Percentiles rank a stretch among this genome's conserved stretches.
Evolutionary conservation across 768 basidiomycete genomes (phyloP).

Genomic region (Phaeotremella fagi): DNA sequence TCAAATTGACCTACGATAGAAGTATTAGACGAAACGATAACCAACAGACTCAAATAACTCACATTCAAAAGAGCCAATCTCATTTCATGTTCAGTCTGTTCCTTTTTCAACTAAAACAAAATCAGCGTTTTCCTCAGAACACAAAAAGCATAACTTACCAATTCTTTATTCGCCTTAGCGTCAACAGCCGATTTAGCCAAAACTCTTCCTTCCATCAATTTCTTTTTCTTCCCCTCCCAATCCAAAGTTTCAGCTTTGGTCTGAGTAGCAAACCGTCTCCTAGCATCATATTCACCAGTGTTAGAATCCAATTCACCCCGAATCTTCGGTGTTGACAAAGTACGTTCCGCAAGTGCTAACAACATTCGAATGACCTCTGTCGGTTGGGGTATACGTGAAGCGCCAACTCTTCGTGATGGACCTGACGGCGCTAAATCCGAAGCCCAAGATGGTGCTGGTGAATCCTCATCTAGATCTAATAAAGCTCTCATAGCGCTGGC

Average conservation of each 20-base stretch:
- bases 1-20: conserved; percentile 28
- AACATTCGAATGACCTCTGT: conserved; percentile 33
- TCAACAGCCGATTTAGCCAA: conserved; percentile 16
- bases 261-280: conserved; percentile 3
- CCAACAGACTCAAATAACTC: too few species aligned
- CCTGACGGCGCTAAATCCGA: conserved; percentile 11
- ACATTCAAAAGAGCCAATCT: conserved; percentile 12
- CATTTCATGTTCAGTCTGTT: conserved; percentile 10
- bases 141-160: conserved; percentile 2
- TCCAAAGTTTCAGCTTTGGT: conserved; percentile 7
- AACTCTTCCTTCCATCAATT: conserved; percentile 17
- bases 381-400: conserved; percentile 27
- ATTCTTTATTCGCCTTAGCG: conserved; percentile 17
- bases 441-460: conserved; percentile 23
- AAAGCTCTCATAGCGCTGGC: conserved; percentile 18
- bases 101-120: conserved; percentile 1
- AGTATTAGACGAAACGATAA: too few species aligned
- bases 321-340: conserved; percentile 18
- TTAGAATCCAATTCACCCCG: conserved; percentile 17
- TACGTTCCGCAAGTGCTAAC: conserved; percentile 25
- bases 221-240: conserved; percentile 24
- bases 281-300: conserved; percentile 11
- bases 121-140: background rate
- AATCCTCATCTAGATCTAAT: conserved; percentile 16
- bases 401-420: conserved; percentile 17